phyloP scores from a whole-genome alignment of 345 rosid genomes.

The Populus ilicifolia region DNA sequence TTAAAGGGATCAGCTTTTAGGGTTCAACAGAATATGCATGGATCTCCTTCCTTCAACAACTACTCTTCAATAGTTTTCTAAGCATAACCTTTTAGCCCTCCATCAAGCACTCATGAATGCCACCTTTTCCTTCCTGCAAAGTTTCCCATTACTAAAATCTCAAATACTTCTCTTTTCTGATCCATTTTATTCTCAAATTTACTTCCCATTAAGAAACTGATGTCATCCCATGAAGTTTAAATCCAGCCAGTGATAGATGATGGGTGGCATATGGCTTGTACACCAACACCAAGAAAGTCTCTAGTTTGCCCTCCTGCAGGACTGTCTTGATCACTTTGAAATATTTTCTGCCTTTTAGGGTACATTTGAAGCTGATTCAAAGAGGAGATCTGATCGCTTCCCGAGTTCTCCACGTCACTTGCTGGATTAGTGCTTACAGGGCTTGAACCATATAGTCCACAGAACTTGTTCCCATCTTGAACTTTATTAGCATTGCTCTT shows the following conservation, averaged over 20 bases:
- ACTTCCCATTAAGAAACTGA: no score
- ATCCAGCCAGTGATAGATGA: conserved; percentile 71
- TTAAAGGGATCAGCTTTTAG: conserved; percentile 29
- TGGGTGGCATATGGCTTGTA: conserved; percentile 51
- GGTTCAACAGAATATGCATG: conserved; percentile 44
- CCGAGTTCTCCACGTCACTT: conserved; percentile 12
- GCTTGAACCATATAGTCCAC: conserved; percentile 44
- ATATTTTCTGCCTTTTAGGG: conserved; percentile 50
- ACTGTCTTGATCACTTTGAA: conserved; percentile 30
- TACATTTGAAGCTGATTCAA: conserved; percentile 42
- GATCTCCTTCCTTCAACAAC: conserved; percentile 19
- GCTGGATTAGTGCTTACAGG: conserved; percentile 16
- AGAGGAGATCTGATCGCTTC: not conserved
- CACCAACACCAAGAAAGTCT: conserved; percentile 89
- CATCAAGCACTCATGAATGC: conserved; percentile 18
- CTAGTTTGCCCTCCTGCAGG: conserved; percentile 67
- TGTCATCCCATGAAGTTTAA: conserved; percentile 21
- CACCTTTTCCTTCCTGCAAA: conserved; percentile 35
- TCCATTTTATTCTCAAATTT: conserved; percentile 12
- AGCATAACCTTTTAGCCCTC: conserved; percentile 20
- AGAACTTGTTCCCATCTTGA: conserved; percentile 47
- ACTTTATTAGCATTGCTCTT: conserved; percentile 29
- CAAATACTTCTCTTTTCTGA: not conserved
- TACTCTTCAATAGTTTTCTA: conserved; percentile 12
- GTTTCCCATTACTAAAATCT: conserved; percentile 22